Percentiles rank a stretch among this genome's conserved stretches.
phyloP scores from a whole-genome alignment of 1,284 basidiomycete genomes.

The Leccinum subrobustum region DNA sequence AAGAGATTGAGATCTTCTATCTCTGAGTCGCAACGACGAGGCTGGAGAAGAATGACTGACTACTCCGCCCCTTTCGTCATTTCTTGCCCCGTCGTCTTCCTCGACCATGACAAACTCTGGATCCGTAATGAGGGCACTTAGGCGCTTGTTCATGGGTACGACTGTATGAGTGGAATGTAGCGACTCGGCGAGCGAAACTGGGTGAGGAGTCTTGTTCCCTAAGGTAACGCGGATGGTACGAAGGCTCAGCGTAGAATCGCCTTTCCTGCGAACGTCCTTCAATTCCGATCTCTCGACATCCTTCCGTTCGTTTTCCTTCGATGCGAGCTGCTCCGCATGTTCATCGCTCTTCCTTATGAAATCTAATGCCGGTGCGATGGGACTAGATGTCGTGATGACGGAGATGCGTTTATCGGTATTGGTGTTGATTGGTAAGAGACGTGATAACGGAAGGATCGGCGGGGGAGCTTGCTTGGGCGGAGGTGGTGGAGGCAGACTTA shows the following conservation, averaged over 20 bases:
- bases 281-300: conserved; percentile 47
- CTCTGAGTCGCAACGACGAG: conserved; percentile 39
- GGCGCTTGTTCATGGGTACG: conserved; percentile 57
- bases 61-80: conserved; percentile 33
- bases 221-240: conserved; percentile 61
- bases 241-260: conserved; percentile 72
- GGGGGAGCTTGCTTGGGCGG: conserved; percentile 36
- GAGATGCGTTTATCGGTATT: conserved; percentile 31
- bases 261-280: conserved; percentile 70
- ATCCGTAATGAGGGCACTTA: conserved; percentile 66
- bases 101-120: conserved; percentile 56
- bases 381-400: conserved; percentile 32
- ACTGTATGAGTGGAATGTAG: conserved; percentile 69
- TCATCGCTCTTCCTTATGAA: conserved; percentile 35
- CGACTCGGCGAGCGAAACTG: conserved; percentile 73
- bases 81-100: conserved; percentile 44
- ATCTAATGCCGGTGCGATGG: conserved; percentile 36
- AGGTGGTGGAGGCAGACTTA: conserved; percentile 28
- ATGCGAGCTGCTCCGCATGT: conserved; percentile 16
- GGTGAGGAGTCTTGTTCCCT: conserved; percentile 55
- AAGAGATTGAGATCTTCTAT: conserved; percentile 64
- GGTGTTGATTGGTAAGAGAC: conserved; percentile 25
- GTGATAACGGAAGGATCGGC: conserved; percentile 12
- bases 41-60: conserved; percentile 27
- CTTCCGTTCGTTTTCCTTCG: conserved; percentile 30